phyloP scores from a whole-genome alignment of 2,329 filamentous ascomycete genomes.

The Neonectria hederae region DNA sequence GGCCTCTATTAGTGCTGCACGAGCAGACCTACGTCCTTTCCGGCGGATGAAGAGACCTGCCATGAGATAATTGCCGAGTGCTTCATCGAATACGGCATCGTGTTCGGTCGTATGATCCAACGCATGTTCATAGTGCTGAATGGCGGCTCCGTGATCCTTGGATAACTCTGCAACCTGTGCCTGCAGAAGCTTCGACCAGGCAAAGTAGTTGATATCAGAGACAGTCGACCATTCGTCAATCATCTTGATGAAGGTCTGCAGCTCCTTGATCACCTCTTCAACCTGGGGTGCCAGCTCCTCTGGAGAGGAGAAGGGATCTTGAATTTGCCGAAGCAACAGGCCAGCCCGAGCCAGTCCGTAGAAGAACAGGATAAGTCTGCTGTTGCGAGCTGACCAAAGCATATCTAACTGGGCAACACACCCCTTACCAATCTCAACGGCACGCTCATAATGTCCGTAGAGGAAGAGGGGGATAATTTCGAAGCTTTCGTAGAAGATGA shows the following conservation, averaged over 20 bases:
- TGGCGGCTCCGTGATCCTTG: slow-evolving; percentile 64
- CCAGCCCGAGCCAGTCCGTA: slow-evolving; percentile 67
- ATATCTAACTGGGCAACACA: slow-evolving; percentile 58
- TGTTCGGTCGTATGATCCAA: slow-evolving; percentile 77
- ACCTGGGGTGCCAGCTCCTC: slow-evolving; percentile 56
- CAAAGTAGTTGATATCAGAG: slow-evolving; percentile 75
- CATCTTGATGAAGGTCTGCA: slow-evolving; percentile 65
- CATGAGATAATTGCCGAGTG: slow-evolving; percentile 77
- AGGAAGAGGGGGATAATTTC: slow-evolving; percentile 71
- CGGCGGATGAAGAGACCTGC: slow-evolving; percentile 75
- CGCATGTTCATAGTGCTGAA: slow-evolving; percentile 74
- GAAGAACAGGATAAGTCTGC: slow-evolving; percentile 66
- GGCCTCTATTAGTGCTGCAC: slow-evolving; percentile 73
- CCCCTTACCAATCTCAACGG: slow-evolving; percentile 64
- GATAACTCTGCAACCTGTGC: slow-evolving; percentile 74
- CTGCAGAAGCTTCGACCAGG: slow-evolving; percentile 74
- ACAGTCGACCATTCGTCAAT: slow-evolving; percentile 72
- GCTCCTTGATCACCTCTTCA: slow-evolving; percentile 59
- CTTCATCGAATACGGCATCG: slow-evolving; percentile 75
- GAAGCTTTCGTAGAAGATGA: slow-evolving; percentile 74
- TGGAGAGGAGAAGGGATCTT: slow-evolving; percentile 56
- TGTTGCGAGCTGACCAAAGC: slow-evolving; percentile 70
- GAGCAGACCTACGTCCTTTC: slow-evolving; percentile 72
- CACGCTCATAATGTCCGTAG: slow-evolving; percentile 69
- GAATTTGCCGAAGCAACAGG: slow-evolving; percentile 58